Conservation (phyloP, 257 asterid species). For the Solanum sejunctum region DNA sequence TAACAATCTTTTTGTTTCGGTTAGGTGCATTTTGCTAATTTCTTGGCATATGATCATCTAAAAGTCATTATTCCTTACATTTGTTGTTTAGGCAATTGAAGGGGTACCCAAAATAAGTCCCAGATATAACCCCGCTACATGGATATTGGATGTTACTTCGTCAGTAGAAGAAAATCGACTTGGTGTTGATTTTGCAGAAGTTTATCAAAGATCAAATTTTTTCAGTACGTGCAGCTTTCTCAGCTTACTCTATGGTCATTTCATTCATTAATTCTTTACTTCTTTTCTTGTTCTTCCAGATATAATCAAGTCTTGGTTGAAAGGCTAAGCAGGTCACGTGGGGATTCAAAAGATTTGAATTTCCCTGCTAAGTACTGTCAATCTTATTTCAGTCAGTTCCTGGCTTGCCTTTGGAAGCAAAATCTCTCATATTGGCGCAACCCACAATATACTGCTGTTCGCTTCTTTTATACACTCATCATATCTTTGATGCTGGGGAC, state of each 20-base stretch:
- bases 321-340: conserved; percentile 63
- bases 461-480: conserved; percentile 78
- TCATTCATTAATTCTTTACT: neutral
- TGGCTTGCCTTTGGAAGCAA: conserved; percentile 93
- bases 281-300: conserved; percentile 26
- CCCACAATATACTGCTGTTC: conserved; percentile 95
- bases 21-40: neutral
- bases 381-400: conserved; percentile 49
- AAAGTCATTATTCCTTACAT: neutral
- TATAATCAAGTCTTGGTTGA: conserved; percentile 55
- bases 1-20: neutral
- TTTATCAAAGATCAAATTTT: conserved; percentile 60
- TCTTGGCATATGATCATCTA: neutral
- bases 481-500: conserved; percentile 88
- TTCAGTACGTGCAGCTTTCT: conserved; percentile 33
- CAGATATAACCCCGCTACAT: conserved; percentile 90
- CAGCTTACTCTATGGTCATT: neutral
- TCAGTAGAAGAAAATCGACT: conserved; percentile 60
- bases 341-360: conserved; percentile 57
- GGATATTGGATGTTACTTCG: conserved; percentile 93
- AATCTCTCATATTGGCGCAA: conserved; percentile 93
- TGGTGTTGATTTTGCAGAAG: conserved; percentile 86
- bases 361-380: conserved; percentile 72
- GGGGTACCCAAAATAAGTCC: conserved; percentile 66
- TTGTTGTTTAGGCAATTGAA: conserved; percentile 45